These are phyloP conservation scores for Apiospora hydei DNA, from an alignment of 2,329 filamentous ascomycete species.

Conservation along the genomic window DNA sequence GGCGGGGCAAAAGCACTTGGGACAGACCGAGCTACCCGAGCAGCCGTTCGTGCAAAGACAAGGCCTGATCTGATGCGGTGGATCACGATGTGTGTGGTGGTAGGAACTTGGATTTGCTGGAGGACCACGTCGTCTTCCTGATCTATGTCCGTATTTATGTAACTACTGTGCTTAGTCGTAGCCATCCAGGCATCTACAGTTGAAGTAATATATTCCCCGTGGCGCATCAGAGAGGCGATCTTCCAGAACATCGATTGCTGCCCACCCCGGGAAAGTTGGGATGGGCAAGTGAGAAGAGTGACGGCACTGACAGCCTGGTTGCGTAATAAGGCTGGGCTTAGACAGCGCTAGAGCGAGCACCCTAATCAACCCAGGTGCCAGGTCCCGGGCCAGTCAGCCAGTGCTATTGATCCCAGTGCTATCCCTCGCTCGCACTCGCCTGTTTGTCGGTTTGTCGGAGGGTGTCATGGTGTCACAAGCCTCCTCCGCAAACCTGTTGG, in stretches of 20 bases:
- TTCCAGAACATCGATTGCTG: conserved; percentile 8
- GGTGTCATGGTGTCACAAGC: not conserved
- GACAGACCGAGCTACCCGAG: conserved; percentile 15
- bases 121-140: not conserved
- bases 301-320: not conserved
- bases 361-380: not conserved
- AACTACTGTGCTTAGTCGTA: not conserved
- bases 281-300: conserved; percentile 1
- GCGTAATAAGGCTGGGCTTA: conserved; percentile 19
- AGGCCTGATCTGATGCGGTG: not conserved
- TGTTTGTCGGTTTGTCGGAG: too few species aligned
- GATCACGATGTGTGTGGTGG: not conserved
- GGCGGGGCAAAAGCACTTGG: conserved; percentile 4
- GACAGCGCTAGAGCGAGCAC: not conserved
- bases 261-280: not conserved
- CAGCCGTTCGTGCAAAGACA: not conserved
- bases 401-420: not conserved
- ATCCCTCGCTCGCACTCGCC: not conserved
- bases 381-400: not conserved
- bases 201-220: not conserved
- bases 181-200: not conserved
- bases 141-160: not conserved
- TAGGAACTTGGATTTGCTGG: not conserved
- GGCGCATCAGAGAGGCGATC: not conserved
- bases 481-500: not conserved